Evolutionary conservation across 1,284 basidiomycete genomes (phyloP), one percentile per base, ranked within the genome.

Genomic region (Kwoniella shivajii): DNA sequence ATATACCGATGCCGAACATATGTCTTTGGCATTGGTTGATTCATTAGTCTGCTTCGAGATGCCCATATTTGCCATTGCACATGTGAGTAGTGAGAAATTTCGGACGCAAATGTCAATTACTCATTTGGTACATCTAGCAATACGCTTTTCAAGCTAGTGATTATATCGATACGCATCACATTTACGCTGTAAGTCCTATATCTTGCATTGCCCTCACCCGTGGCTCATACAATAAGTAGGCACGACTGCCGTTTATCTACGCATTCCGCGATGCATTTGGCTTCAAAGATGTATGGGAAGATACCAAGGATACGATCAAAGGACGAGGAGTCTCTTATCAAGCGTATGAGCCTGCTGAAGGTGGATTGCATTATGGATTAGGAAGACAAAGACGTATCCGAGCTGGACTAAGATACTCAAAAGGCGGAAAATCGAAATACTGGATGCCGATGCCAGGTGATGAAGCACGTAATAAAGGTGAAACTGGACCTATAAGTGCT

Each of bases 51-150:
- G 92, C 78, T 81, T 96, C 57, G 95, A 99, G 79, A 98, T 99
- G 95, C 94, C 95, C 0, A 79, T 98, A 57, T 99, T 99, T 72
- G 94, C 96, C 0, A 82, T 97, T 45, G 89, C 91, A 1, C 96
- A 99, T 57, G 75, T 77, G 42, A 61, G 74, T 63, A 9, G 33
- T 24, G 34, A 20, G 22, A 13, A n/a, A 16, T 29, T 31, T 10
- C 36, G 31, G 16, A 4, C 30, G 30, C 16, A 4, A n/a, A 6
- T 1, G 18, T 5, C 36, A 20, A 37, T 58, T 34, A 36, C 34
- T 36, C 26, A 38, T 31, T 48, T 3, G 20, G 30, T n/a, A 13
- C 6, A 14, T 6, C 10, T 47, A 74, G 68, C 71, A 77, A 74
- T 76, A 74, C 49, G 74, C 72, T 14, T 76, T 72, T 62, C 77